A percentile compares a stretch with the other conserved stretches of the same genome.
These are phyloP conservation scores for Candida awuae DNA, from an alignment of 805 yeast species.

Conservation along the genomic window DNA sequence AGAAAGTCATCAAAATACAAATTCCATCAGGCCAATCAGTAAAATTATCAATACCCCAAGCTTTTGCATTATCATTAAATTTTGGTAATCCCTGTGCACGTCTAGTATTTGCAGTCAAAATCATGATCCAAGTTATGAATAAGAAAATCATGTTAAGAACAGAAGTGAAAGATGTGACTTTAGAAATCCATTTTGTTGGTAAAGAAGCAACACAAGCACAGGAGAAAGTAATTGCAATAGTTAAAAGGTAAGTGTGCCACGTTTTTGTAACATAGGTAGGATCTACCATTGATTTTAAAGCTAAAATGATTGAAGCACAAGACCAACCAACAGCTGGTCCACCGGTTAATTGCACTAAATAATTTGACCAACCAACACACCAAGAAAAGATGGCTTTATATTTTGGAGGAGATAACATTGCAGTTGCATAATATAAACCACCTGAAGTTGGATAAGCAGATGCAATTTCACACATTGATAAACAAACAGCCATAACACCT, in stretches of 20 bases:
- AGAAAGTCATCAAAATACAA: constrained; percentile 45
- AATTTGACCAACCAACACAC: constrained; percentile 56
- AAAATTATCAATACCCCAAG: constrained; percentile 47
- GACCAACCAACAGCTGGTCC: constrained; percentile 52
- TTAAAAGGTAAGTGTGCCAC: constrained; percentile 43
- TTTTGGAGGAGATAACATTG: constrained; percentile 48
- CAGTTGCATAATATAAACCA: constrained; percentile 63
- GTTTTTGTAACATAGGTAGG: constrained; percentile 35
- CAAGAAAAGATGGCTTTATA: constrained; percentile 48
- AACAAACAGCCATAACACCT: constrained; percentile 48
- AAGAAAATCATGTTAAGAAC: constrained; percentile 38
- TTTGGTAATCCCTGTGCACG: constrained; percentile 27
- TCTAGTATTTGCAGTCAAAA: constrained; percentile 41
- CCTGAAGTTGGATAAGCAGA: constrained; percentile 58
- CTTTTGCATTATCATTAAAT: constrained; percentile 38
- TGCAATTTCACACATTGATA: constrained; percentile 54
- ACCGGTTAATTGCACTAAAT: constrained; percentile 54
- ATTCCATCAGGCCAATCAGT: constrained; percentile 57
- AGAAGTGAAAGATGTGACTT: constrained; percentile 43
- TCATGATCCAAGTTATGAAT: constrained; percentile 42
- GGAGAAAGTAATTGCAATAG: constrained; percentile 40
- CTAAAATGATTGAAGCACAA: constrained; percentile 49
- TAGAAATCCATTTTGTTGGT: constrained; percentile 47
- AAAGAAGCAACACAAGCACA: constrained; percentile 40
- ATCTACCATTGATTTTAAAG: constrained; percentile 31